Base-by-base conservation (phyloP, 768 basidiomycete species). In the Asterophora parasitica region DNA sequence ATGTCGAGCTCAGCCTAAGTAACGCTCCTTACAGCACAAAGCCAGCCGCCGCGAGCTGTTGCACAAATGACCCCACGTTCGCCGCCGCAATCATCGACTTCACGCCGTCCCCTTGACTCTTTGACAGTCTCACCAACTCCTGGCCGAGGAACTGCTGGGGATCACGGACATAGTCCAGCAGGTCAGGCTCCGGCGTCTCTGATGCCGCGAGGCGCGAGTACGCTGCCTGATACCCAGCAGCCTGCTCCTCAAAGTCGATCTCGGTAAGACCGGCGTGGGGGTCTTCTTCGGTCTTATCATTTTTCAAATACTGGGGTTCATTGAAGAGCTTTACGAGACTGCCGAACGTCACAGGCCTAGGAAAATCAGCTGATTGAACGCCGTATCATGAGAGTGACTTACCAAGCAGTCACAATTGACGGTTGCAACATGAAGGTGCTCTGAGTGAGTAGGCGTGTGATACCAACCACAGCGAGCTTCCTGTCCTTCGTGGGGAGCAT, bases 171-270 rank as follows among this genome's bases (percentile, higher is more conserved):
- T 83, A 79, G 9, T 67, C 75, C 8, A 84, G 79, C 0, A 83
- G 82, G 61, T 92, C 89, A 0, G 61, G 65, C 34, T 74, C 71
- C 0, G 64, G 64, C 1, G 65, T 67, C 54, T 89, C 87, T 1
- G 85, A 84, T 1, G 95, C 89, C 0, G 92, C 94, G 13, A 97
- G 76, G 30, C 87, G 80, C 43, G 92, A 92, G 69, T 94, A 98
- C 4, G 92, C 88, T 0, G 92, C 90, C 60, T 98, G 96, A 66
- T 97, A 97, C 1, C 92, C 90, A 5, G 86, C 85, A 1, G 78
- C 77, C 61, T 89, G 87, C 61, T 97, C 94, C 60, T 97, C 95
- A 51, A 82, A 83, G 61, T 97, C 95, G 38, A 96, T 81, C 44
- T 79, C 81, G 1, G 88, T 88, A 30, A 90, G 60, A 0, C 79